These are phyloP conservation scores for Hypoxylon lienhwacheense DNA, from an alignment of 495 filamentous ascomycete species.

Conservation along the genomic window DNA sequence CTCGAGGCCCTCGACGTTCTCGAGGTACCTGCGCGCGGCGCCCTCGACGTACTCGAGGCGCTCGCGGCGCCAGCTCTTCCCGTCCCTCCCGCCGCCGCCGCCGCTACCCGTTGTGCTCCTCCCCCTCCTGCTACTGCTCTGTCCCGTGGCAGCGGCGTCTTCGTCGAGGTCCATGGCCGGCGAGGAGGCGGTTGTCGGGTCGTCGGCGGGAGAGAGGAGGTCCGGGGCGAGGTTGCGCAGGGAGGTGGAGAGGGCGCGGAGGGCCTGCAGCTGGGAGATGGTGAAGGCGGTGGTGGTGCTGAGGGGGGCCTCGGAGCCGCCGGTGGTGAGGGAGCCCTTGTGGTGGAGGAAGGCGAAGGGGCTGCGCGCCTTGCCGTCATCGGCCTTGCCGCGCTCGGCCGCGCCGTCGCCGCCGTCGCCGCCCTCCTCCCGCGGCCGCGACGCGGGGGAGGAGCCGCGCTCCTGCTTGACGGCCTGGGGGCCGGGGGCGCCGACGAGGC, in stretches of 20 bases:
- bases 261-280: constrained; percentile 75
- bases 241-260: constrained; percentile 65
- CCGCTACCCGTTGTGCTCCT: constrained; percentile 36
- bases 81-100: constrained; percentile 14
- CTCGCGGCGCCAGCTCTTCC: constrained; percentile 57
- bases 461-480: constrained; percentile 35
- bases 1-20: constrained; percentile 57
- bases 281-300: constrained; percentile 79
- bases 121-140: constrained; percentile 34
- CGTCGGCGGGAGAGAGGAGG: constrained; percentile 42
- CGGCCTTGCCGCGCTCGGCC: no score
- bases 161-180: constrained; percentile 10
- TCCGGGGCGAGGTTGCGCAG: constrained; percentile 63
- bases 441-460: constrained; percentile 21
- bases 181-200: background rate
- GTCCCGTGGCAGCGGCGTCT: constrained; percentile 35
- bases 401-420: no score
- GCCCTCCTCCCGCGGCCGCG: no score
- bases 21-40: constrained; percentile 60
- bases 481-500: constrained; percentile 50
- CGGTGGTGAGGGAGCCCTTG: constrained; percentile 45
- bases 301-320: constrained; percentile 54
- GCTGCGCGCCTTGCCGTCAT: constrained; percentile 6
- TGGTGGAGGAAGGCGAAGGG: constrained; percentile 57
- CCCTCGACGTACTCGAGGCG: constrained; percentile 76